Evolutionary conservation across 768 basidiomycete genomes (phyloP), one percentile per base, ranked within the genome.

Genomic region (Pleurotus platypus): DNA sequence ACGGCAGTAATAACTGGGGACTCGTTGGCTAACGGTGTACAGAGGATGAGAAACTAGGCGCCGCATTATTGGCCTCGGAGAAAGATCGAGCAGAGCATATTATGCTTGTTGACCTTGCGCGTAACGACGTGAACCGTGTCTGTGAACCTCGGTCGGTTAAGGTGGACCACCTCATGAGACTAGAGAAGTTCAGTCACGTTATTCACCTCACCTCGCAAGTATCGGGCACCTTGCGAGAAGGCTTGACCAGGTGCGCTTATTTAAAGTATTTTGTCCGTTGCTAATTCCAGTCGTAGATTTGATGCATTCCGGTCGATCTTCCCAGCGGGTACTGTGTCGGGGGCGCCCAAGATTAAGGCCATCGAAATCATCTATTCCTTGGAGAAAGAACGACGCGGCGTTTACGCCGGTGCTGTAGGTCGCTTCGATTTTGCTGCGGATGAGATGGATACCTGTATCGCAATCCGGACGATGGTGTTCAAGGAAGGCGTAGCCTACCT

Each of bases 251-350:
- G 95, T 94, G 57, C 50, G 72, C 27, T 26, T 16, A 15, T 1
- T 38, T 5, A 47, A 20, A 12, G 35, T n/a, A 2, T 42, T 9
- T 18, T 38, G 15, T 53, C 56, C 16, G 49, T 55, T 51, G 18
- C 49, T 49, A 18, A 42, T 59, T 43, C 40, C 40, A 12, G 30
- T 9, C 24, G 4, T 62, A 95, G 95, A 62, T 99, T 98, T 66
- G 96, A 98, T 68, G 97, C 97, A 0, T 98, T 99, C 82, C 85
- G 96, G 8, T 98, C 96, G 20, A 98, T 99, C 61, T 98, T 99
- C 78, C 97, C 97, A 1, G 95, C 96, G 15, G 97, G 97, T 0
- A 99, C 97, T 2, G 97, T 99, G 22, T 98, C 96, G 1, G 97
- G 97, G 20, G 97, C 97, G 30, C 97, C 97, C 2, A 99, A 99